Base-by-base conservation (phyloP, 495 filamentous ascomycete genomes). In the Penicillium salamii region DNA sequence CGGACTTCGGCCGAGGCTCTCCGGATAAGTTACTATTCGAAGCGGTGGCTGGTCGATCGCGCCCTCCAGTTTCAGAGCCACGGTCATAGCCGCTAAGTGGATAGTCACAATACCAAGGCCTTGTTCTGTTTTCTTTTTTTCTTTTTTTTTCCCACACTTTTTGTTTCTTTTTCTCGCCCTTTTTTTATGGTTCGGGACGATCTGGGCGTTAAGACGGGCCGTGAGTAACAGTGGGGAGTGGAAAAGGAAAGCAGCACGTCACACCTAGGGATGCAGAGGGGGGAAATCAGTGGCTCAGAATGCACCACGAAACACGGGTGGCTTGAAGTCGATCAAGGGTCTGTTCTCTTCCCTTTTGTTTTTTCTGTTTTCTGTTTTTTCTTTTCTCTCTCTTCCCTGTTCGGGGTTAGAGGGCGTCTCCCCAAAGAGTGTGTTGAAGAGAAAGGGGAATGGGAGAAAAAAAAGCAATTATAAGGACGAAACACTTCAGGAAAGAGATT, bases 271-370 rank as follows among this genome's bases (percentile, higher is more conserved):
- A 55, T 58, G 52, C 29, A 53, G 38, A 49, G 46, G 54, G 19
- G 15, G 31, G 24, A 52, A 68, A 63, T 55, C 61, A 67, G 51
- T 72, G 69, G 69, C 33, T 47, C 41, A 69, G 65, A 72, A 42
- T 4, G 48, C 58, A 70, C 69, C 69, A 72, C 69, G 67, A 65
- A 67, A 59, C 57, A 60, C 62, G 56, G 54, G 65, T 63, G 60
- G 58, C 61, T 62, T 55, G 53, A 61, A 46, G 53, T 42, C 53
- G 53, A 64, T 62, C 58, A 53, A 64, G 61, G 61, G 58, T 59
- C 58, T 64, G 65, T 65, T 65, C 58, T 53, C 61, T 59, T 32
- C 11, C 12, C 29, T 32, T 13, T 32, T 13, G 5, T 13, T 32
- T 13, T 12, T 13, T 5, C 29, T 32, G 3, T 32, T 32, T 32